Conservation (phyloP, 768 basidiomycete species). For the Pisolithus orientalis region DNA sequence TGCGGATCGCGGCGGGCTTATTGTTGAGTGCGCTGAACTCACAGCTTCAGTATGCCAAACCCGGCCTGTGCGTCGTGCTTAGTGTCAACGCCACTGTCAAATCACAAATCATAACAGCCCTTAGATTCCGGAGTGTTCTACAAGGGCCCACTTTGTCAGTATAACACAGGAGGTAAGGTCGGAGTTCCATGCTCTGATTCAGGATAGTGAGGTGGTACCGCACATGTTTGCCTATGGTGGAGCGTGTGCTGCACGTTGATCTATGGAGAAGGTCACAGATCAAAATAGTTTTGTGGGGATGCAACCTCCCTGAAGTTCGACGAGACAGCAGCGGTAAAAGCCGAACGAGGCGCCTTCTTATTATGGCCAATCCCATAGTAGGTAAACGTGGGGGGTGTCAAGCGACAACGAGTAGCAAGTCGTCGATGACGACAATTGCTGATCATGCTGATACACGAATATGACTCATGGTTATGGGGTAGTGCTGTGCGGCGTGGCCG, state of each 20-base stretch:
- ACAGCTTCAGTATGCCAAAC: too few relatives aligned
- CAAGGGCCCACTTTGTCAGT: constrained; percentile 3
- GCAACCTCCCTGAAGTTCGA: background rate
- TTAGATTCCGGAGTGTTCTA: background rate
- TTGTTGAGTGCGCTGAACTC: too few relatives aligned
- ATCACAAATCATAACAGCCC: constrained; percentile 13
- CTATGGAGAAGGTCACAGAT: background rate
- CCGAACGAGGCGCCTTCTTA: background rate
- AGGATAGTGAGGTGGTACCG: constrained; percentile 2
- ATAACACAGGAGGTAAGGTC: constrained; percentile 9
- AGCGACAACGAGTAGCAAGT: background rate
- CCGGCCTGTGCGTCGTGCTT: background rate
- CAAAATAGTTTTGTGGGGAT: background rate
- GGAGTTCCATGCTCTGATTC: constrained; percentile 12
- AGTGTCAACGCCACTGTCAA: constrained; percentile 19
- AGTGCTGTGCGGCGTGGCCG: background rate
- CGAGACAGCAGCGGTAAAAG: background rate
- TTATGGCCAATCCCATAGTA: background rate
- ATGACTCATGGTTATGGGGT: background rate
- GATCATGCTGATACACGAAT: background rate
- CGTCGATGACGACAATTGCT: too few relatives aligned
- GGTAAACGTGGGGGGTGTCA: background rate
- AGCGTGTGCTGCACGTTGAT: background rate
- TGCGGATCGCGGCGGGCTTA: too few relatives aligned
- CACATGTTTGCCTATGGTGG: background rate